Base-by-base conservation (phyloP, 345 rosid genomes). In the Eucalyptus sp. region DNA sequence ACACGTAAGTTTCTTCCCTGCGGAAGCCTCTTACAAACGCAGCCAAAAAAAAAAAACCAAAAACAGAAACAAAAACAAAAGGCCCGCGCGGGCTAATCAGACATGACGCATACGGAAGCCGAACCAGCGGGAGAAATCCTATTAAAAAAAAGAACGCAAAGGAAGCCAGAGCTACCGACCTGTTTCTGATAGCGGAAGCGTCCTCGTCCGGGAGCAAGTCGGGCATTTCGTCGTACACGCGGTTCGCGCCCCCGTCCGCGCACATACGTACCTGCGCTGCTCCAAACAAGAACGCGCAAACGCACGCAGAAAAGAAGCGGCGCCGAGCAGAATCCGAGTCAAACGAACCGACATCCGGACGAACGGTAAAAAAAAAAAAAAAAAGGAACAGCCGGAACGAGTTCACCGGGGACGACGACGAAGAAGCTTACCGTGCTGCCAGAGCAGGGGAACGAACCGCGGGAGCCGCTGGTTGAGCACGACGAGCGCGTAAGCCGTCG, bases 191-290 rank as follows among this genome's bases (percentile, higher is more conserved):
- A 87, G 84, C 87, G 11, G 86, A 71, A 90, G 96, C 95, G 86
- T 94, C 96, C 87, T 96, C 95, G 6, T 31, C 43, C 41, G 98
- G 98, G 81, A 96, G 90, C 71, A 96, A 90, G 18, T 79, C 94
- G 89, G 99, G 99, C 91, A 98, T 93, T 87, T 97, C 99, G 50
- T 98, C 99, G 91, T 89, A 96, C 90, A 98, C 56, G 8, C 99
- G 99, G 90, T 98, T 98, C 79, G 99, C 99, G 87, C 99, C 99
- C 29, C 99, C 99, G 91, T 98, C 99, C 86, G 99, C 99, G 80
- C 99, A 98, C 81, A 97, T 85, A 87, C 95, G 96, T 86, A 98
- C 89, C 89, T 86, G 92, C 90, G 99, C 99, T 98, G 97, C 91
- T 93, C 95, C 92, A 92, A 60, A 88, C 90, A 92, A 92, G 86